These are phyloP conservation scores for Ceratocystis colombiana DNA, from an alignment of 2,329 filamentous ascomycete species.

Conservation along the genomic window DNA sequence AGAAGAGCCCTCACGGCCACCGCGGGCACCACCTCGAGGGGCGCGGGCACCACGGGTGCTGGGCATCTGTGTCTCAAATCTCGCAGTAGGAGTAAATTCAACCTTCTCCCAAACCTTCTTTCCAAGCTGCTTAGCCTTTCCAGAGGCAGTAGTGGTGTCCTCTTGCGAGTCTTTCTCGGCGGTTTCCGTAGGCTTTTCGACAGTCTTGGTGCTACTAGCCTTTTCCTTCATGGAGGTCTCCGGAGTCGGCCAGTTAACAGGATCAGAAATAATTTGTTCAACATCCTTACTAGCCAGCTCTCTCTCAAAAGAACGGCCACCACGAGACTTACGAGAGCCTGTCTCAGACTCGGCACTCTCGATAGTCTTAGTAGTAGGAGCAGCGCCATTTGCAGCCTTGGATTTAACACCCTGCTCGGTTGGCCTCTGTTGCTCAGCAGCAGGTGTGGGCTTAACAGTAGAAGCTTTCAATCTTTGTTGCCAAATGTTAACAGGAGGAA, in stretches of 20 bases:
- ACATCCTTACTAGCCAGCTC: constrained; percentile 15
- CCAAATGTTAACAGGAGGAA: constrained; percentile 83
- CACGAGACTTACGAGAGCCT: constrained; percentile 31
- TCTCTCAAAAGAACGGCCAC: constrained; percentile 33
- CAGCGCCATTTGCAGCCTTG: constrained; percentile 29
- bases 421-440: constrained; percentile 36
- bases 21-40: constrained; percentile 38
- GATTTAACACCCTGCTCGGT: constrained; percentile 37
- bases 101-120: constrained; percentile 83
- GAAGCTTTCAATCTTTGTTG: constrained; percentile 65
- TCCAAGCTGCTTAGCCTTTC: constrained; percentile 41
- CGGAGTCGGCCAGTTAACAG: constrained; percentile 80
- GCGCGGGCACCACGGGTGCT: constrained; percentile 41
- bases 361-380: constrained; percentile 26
- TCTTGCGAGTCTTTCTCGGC: constrained; percentile 56
- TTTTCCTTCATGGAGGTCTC: constrained; percentile 62
- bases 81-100: constrained; percentile 71
- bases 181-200: constrained; percentile 48
- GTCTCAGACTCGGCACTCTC: constrained; percentile 35
- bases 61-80: constrained; percentile 74
- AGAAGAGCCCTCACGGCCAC: constrained; percentile 30
- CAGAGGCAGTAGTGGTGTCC: constrained; percentile 35
- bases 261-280: constrained; percentile 40
- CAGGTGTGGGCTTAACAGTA: constrained; percentile 32
- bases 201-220: constrained; percentile 49